Evolutionary conservation across 1,284 basidiomycete species (phyloP), one percentile per base, ranked within the genome.

Genomic region (Microbotryomycetes sp.): DNA sequence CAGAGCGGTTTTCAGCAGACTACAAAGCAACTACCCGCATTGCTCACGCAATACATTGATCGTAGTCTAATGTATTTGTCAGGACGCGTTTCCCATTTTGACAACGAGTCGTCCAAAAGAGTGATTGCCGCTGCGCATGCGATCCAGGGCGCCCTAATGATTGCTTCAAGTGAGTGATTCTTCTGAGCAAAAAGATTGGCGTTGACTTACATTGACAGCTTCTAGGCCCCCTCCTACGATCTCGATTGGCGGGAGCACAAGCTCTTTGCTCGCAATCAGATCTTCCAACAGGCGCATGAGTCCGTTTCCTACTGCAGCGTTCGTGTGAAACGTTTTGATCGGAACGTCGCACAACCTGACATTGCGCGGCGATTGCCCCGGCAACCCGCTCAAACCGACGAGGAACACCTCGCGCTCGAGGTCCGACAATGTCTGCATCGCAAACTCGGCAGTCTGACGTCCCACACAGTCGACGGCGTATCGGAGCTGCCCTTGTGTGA

Each of bases 311-410:
- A 61, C 55, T 23, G 46, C 49, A 15, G 50, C 30, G 28, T 61
- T 61, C 11, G 54, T 57, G 46, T 61, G 60, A 23, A 56, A 52
- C 21, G 60, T 61, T 26, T 61, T 61, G 30, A 61, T 51, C 3
- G 60, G 60, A 53, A 61, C 60, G 28, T 56, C 54, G 23, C 50
- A 24, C 13, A 56, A 51, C 24, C 30, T 27, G 13, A 57, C 46
- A 7, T 48, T 48, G 7, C 28, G 16, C 23, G 29, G 29, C 18
- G 52, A 28, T 13, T 41, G 18, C 31, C 54, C 57, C 5, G 60
- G 60, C 51, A 61, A 30, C 1, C 60, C 60, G 4, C 50, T 53
- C 24, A 61, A 28, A 21, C 60, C 60, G 31, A 57, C 60, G 29
- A 61, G 18, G 21, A 24, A 53, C 18, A n/a, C 45, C 18, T 41